These are phyloP conservation scores for Epichloe sp. DNA, from an alignment of 2,329 filamentous ascomycete genomes.

Conservation along the genomic window DNA sequence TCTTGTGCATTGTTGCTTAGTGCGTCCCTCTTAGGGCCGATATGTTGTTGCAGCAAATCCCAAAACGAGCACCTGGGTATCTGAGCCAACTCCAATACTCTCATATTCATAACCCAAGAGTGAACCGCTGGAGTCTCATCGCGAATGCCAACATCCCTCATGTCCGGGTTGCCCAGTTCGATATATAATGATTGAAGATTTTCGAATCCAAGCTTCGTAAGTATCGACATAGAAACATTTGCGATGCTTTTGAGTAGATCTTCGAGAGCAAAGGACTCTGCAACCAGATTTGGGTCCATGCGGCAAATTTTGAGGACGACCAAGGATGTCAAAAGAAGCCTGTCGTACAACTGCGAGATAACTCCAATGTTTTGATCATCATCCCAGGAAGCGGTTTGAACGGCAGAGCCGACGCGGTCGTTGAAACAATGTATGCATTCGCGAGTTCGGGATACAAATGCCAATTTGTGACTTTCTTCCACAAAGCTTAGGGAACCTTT, in stretches of 20 bases:
- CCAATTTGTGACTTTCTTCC: constrained; percentile 20
- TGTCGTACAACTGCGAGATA: constrained; percentile 16
- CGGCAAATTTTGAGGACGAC: constrained; percentile 31
- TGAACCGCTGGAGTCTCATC: constrained; percentile 31
- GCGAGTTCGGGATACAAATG: constrained; percentile 30
- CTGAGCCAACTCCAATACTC: constrained; percentile 33
- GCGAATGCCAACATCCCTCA: constrained; percentile 39
- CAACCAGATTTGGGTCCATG: constrained; percentile 16
- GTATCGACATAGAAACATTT: constrained; percentile 22
- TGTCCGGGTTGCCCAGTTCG: constrained; percentile 29
- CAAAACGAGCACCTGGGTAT: constrained; percentile 46
- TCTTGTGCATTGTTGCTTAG: constrained; percentile 28
- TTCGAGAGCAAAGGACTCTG: constrained; percentile 33
- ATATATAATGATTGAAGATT: constrained; percentile 33
- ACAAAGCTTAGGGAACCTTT: constrained; percentile 28
- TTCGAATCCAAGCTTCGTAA: constrained; percentile 30
- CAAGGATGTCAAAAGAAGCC: constrained; percentile 20
- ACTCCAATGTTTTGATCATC: constrained; percentile 3
- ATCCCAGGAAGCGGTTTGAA: constrained; percentile 4
- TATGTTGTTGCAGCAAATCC: constrained; percentile 37
- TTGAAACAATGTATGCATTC: constrained; percentile 31
- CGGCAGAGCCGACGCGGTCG: constrained; percentile 14
- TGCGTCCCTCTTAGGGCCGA: constrained; percentile 23
- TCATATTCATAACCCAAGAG: constrained; percentile 47
- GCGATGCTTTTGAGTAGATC: constrained; percentile 31